phyloP scores from a whole-genome alignment of 116 monocot species.

The Thalassia testudinum region DNA sequence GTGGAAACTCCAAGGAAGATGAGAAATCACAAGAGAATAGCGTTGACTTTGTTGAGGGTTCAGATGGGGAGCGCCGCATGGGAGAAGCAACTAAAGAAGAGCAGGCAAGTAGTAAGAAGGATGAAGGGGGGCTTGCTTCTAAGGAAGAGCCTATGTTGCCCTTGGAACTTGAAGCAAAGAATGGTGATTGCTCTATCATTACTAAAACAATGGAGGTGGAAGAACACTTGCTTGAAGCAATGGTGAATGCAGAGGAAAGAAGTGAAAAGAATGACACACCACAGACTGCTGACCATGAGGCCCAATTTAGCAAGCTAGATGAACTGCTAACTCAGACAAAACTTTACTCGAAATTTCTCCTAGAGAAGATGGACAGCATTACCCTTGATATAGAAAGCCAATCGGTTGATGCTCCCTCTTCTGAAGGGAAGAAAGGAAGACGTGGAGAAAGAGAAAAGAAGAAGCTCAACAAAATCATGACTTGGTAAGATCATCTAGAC shows the following conservation, averaged over 20 bases:
- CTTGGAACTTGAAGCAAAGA: conserved; percentile 41
- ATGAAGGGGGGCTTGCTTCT: background rate
- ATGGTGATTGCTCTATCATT: conserved; percentile 58
- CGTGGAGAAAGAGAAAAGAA: conserved; percentile 25
- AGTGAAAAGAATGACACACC: background rate
- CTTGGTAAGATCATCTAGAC: conserved; percentile 95
- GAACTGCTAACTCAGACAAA: conserved; percentile 35
- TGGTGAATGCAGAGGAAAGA: conserved; percentile 17
- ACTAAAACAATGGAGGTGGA: conserved; percentile 50
- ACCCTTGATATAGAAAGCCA: conserved; percentile 14
- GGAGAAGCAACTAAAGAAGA: background rate
- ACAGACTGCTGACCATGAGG: background rate
- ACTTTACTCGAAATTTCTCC: conserved; percentile 33
- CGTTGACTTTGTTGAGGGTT: background rate
- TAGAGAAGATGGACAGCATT: conserved; percentile 42
- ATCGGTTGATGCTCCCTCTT: conserved; percentile 1
- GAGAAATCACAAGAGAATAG: background rate
- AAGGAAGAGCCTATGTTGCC: conserved; percentile 2
- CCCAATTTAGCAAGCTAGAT: conserved; percentile 25
- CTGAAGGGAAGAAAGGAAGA: conserved; percentile 12
- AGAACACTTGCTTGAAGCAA: conserved; percentile 35
- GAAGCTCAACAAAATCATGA: conserved; percentile 33
- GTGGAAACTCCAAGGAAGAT: background rate
- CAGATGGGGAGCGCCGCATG: too few species aligned
- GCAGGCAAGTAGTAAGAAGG: too few species aligned